Base-by-base conservation (phyloP, 208 protist genomes). In the Trypanosomatidae sp. region DNA sequence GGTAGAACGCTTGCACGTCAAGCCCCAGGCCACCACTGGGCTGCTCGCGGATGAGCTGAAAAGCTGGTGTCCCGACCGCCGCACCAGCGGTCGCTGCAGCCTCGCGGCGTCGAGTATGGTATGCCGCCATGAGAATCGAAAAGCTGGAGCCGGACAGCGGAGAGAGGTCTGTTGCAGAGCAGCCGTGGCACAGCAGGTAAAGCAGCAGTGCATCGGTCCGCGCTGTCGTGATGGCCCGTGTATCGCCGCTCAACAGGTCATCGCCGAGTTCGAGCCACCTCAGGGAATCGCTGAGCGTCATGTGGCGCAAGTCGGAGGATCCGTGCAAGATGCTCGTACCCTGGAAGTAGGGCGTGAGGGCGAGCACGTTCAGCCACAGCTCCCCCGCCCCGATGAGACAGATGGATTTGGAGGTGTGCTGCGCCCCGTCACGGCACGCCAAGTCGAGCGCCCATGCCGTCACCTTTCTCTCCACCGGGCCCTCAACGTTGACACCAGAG, bases 391-490 rank as follows among this genome's bases (percentile, higher is more conserved):
- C 93, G 49, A 97, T 73, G 33, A 97, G 49, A 67, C 86, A 92
- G 36, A 97, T 71, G 22, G 88, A 91, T n/a, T 91, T 80, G 1
- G 59, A 66, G 25, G 76, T 74, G 71, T 86, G 87, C 69, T 87
- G 79, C 47, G 84, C 87, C 13, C 71, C 78, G n/a, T 87, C 83
- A 15, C 87, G 79, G 72, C 79, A 86, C 13, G 93, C 89, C n/a
- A 97, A 66, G 73, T 97, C 93, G 15, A 96, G 74, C 30, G 90
- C 90, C 91, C 93, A 97, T 25, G 90, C 82, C 39, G 87, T 74
- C 66, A 95, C 87, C 76, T 97, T 97, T 66, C 89, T 81, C 76
- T 97, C 93, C 64, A 87, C 85, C 52, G 77, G 76, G 9, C 93
- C 93, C 36, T 79, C 76, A 17, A 93, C 89, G 56, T 81, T 75